Evolutionary conservation across 805 yeast genomes (phyloP).

Genomic region (Candida tammaniensis): DNA sequence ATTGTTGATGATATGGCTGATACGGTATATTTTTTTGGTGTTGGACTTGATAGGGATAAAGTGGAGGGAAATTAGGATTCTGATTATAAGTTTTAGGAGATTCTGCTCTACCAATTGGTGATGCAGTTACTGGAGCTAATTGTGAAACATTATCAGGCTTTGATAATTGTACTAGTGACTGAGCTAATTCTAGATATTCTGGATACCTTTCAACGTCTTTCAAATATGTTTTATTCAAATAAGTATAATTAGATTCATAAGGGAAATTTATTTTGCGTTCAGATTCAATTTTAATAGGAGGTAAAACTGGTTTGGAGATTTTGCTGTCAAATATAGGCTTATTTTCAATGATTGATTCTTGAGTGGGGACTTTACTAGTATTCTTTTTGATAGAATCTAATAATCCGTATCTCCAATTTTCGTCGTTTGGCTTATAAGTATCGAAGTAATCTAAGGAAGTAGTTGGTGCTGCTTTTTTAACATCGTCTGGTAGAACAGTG

Average conservation of each 20-base stretch:
- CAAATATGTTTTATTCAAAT: slow-evolving; percentile 46
- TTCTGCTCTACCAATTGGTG: slow-evolving; percentile 3
- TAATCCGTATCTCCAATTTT: slow-evolving; percentile 42
- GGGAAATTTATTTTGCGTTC: slow-evolving; percentile 49
- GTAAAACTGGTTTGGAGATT: slow-evolving; percentile 22
- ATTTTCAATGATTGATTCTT: slow-evolving; percentile 8
- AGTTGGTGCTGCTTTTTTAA: slow-evolving; percentile 37
- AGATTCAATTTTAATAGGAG: slow-evolving; percentile 16
- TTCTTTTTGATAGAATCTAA: slow-evolving; percentile 31
- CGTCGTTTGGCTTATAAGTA: slow-evolving; percentile 44
- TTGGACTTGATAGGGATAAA: slow-evolving; percentile 16
- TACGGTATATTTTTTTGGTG: slow-evolving; percentile 3
- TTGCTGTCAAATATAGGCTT: slow-evolving; percentile 40
- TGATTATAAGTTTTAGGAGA: neutral
- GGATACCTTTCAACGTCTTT: slow-evolving; percentile 49
- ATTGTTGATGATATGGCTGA: slow-evolving; percentile 7
- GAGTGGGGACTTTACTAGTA: slow-evolving; percentile 20
- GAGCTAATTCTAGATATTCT: slow-evolving; percentile 47
- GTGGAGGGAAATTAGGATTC: slow-evolving; percentile 12
- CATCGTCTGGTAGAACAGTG: slow-evolving; percentile 26
- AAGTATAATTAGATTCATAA: slow-evolving; percentile 51
- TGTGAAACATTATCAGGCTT: slow-evolving; percentile 1
- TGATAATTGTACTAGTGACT: slow-evolving; percentile 36
- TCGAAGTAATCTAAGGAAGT: slow-evolving; percentile 43
- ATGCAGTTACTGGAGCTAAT: slow-evolving; percentile 1